These are phyloP conservation scores for Colletotrichum sp. DNA, from an alignment of 2,329 filamentous ascomycete species.

Conservation along the genomic window DNA sequence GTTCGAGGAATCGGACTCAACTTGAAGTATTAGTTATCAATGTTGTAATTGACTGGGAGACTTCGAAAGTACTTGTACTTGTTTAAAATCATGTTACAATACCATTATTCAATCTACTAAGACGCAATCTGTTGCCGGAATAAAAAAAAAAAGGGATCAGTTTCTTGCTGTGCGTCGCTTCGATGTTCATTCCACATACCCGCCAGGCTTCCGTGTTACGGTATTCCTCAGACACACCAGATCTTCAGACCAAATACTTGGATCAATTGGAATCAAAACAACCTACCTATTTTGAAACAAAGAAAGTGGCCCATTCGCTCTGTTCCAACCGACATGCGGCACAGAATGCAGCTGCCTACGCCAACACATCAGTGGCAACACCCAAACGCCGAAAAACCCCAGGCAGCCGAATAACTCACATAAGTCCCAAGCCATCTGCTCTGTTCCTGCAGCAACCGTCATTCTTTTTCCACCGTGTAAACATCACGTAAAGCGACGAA, in stretches of 20 bases:
- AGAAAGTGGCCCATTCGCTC: not conserved
- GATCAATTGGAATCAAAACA: rapidly evolving
- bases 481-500: not conserved
- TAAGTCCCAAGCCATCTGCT: not conserved
- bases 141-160: rapidly evolving
- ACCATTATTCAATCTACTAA: rapidly evolving
- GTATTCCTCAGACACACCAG: rapidly evolving
- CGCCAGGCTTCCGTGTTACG: not conserved
- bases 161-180: not conserved
- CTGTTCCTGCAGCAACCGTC: not conserved
- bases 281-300: not conserved
- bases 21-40: not conserved
- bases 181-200: rapidly evolving
- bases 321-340: not conserved
- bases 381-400: not conserved
- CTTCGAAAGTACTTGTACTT: not conserved
- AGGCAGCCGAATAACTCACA: not conserved
- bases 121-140: not conserved
- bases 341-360: not conserved
- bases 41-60: not conserved
- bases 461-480: not conserved
- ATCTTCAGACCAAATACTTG: rapidly evolving
- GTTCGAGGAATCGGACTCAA: not conserved
- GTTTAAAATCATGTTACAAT: rapidly evolving
- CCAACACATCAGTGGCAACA: not conserved